These are phyloP conservation scores for Glycyrrhiza uralensis DNA, from an alignment of 306 rosid species.

Conservation along the genomic window DNA sequence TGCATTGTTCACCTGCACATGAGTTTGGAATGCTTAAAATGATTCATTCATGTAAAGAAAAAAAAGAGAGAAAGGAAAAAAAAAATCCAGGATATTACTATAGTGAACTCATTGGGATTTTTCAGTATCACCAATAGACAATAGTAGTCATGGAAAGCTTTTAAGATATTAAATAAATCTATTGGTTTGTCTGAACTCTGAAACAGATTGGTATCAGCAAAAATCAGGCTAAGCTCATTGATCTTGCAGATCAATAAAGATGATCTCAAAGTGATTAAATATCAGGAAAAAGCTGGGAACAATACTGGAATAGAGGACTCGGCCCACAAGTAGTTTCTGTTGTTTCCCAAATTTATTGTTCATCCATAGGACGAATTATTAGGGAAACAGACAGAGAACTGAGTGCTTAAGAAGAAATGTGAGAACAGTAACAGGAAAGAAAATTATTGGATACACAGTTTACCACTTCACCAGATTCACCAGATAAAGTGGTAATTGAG, in stretches of 20 bases:
- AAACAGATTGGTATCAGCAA: neutral
- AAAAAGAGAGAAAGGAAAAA: too few relatives aligned
- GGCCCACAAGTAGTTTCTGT: neutral
- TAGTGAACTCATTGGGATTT: neutral
- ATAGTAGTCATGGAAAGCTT: neutral
- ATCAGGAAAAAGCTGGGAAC: neutral
- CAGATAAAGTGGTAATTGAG: neutral
- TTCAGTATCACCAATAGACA: neutral
- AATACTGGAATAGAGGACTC: neutral
- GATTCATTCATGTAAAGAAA: neutral
- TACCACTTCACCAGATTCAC: slow-evolving; percentile 2
- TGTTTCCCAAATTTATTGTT: neutral
- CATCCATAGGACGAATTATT: neutral
- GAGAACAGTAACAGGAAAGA: neutral
- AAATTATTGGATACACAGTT: neutral
- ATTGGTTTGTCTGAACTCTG: neutral
- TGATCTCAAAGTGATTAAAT: neutral
- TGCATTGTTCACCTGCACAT: slow-evolving; percentile 54
- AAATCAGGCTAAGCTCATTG: neutral
- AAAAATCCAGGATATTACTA: neutral
- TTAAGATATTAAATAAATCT: neutral
- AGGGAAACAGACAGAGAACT: neutral
- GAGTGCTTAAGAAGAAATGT: neutral
- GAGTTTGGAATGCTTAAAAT: neutral
- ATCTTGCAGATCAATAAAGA: slow-evolving; percentile 10